Percentiles rank a stretch among this genome's conserved stretches.
phyloP scores from a whole-genome alignment of 2,329 filamentous ascomycete genomes.

The Hypoxylon sp. region DNA sequence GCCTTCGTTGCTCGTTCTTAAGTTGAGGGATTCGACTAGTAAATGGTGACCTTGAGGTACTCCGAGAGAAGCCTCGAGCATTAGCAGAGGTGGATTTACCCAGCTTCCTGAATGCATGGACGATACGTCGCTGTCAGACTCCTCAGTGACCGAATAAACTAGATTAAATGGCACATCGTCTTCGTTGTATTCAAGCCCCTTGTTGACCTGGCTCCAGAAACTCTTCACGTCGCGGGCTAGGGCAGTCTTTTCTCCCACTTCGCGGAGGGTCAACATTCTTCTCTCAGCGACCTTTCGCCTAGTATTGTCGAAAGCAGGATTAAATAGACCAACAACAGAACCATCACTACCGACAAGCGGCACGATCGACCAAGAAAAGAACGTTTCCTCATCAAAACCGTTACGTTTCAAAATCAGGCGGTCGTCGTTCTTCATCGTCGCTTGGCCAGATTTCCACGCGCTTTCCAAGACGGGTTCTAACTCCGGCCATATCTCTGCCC shows the following conservation, averaged over 20 bases:
- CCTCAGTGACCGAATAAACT: constrained; percentile 81
- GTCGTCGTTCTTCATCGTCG: constrained; percentile 88
- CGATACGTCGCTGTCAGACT: constrained; percentile 78
- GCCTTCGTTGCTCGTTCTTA: constrained; percentile 77
- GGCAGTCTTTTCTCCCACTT: constrained; percentile 82
- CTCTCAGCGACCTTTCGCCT: constrained; percentile 82
- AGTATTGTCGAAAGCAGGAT: constrained; percentile 86
- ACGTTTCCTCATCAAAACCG: constrained; percentile 82
- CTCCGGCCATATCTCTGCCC: constrained; percentile 81
- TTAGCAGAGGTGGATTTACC: constrained; percentile 72
- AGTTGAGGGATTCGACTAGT: constrained; percentile 74
- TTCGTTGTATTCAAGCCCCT: constrained; percentile 80
- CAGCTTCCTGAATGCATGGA: constrained; percentile 79
- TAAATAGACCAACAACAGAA: constrained; percentile 81
- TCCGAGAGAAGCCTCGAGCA: constrained; percentile 80
- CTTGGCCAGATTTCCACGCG: constrained; percentile 79
- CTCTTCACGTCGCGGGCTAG: constrained; percentile 78
- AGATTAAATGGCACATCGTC: constrained; percentile 82
- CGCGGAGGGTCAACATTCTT: constrained; percentile 82
- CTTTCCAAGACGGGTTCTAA: constrained; percentile 77
- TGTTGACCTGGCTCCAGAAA: constrained; percentile 80
- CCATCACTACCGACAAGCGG: constrained; percentile 82
- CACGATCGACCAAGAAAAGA: constrained; percentile 87
- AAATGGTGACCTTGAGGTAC: constrained; percentile 74
- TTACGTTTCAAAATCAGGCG: constrained; percentile 79